Evolutionary conservation across 2,329 filamentous ascomycete genomes (phyloP), one percentile per base, ranked within the genome.

Genomic region (Nectriaceae sp.): DNA sequence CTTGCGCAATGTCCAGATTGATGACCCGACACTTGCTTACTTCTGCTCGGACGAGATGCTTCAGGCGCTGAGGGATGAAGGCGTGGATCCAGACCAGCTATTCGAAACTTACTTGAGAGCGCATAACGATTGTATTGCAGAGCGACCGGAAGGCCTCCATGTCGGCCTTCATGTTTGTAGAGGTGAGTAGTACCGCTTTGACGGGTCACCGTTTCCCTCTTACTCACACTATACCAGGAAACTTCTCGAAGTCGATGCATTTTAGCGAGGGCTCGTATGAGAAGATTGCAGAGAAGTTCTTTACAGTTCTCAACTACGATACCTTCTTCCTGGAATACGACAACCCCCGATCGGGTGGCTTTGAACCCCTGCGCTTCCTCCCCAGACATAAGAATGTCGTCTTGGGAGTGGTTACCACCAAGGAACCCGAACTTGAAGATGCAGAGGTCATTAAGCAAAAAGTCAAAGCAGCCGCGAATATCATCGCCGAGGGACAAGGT

Each of bases 1-100:
- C 19, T 72, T 79, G 53, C 71, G 80, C 21, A 82, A 82, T 55
- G 69, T 82, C 21, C 82, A 83, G 63, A 81, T 82, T 40, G 82
- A 85, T 51, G 82, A 84, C 61, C 82, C 82, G n/a, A 82, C 83
- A 42, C 70, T 87, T 41, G 80, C 70, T 3, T 77, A 87, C 66
- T 88, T 88, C 67, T 88, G 85, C 70, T 85, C 81, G 4, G 80
- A 87, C 31, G 81, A 82, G 53, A 87, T 87, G 82, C 70, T 84
- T 15, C 70, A 75, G 46, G 81, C 82, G 21, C 82, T 74, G 47
- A 62, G 76, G 70, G 74, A 78, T 47, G 76, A 77, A 19, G 85
- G 87, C 56, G 72, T 78, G 37, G 75, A 83, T 16, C 76, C 84
- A 11, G 83, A 88, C 31, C 79, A 82, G 52, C 78, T 89, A 54